A percentile compares a stretch with the other conserved stretches of the same genome.
Evolutionary conservation across 495 filamentous ascomycete species (phyloP).

Genomic region (Haplographium delicatum): DNA sequence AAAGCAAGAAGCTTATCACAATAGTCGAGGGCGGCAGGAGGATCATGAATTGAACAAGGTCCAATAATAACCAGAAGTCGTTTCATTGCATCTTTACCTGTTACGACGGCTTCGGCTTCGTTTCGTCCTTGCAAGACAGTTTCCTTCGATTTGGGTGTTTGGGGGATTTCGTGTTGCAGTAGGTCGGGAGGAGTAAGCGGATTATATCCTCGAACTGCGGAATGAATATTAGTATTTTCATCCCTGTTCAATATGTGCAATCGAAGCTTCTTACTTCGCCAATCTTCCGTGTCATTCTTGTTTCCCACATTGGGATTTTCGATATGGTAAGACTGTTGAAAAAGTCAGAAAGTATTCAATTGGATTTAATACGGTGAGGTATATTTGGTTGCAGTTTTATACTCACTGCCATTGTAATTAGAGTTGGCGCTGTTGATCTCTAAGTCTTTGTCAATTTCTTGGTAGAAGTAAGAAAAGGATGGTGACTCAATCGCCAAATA

Average conservation of each 20-base stretch:
- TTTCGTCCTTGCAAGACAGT: constrained; percentile 79
- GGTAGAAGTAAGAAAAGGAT: too few species aligned
- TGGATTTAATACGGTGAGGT: too few species aligned
- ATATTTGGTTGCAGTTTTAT: too few species aligned
- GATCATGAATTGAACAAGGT: constrained; percentile 97
- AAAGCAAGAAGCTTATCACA: constrained; percentile 74
- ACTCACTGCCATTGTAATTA: too few species aligned
- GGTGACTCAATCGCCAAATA: too few species aligned
- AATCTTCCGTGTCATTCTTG: constrained; percentile 75
- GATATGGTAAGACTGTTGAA: constrained; percentile 72
- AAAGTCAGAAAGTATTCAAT: too few species aligned
- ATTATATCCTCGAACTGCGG: constrained; percentile 79
- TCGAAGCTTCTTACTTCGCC: constrained; percentile 61
- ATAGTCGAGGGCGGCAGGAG: constrained; percentile 87
- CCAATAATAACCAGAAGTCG: constrained; percentile 90
- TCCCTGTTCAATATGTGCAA: constrained; percentile 3
- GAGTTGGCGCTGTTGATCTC: too few species aligned
- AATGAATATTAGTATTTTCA: constrained; percentile 4
- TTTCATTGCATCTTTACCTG: constrained; percentile 67
- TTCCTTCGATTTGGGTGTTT: constrained; percentile 68
- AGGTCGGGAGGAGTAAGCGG: constrained; percentile 90
- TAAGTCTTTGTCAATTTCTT: too few species aligned
- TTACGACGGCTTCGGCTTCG: constrained; percentile 75
- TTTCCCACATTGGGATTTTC: constrained; percentile 88
- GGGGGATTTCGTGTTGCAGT: constrained; percentile 88